A percentile compares a stretch with the other conserved stretches of the same genome.
These are phyloP conservation scores for Fraxinus paxiana DNA, from an alignment of 305 asterid genomes.

Conservation along the genomic window DNA sequence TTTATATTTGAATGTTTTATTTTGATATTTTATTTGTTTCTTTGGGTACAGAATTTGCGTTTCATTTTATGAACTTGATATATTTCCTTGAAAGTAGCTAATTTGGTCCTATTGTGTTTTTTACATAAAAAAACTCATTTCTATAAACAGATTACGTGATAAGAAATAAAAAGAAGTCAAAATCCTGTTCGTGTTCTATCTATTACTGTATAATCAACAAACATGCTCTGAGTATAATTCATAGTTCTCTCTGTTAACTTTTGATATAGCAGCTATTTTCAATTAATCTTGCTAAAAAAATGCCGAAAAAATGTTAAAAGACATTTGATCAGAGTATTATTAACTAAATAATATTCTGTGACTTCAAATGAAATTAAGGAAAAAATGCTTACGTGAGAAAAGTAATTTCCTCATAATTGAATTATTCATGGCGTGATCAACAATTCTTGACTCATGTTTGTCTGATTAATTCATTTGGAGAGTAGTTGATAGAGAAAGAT, in stretches of 20 bases:
- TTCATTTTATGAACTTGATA: background rate
- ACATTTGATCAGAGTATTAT: background rate
- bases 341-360: background rate
- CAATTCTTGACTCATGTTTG: background rate
- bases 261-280: background rate
- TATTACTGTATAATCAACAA: background rate
- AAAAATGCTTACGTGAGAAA: background rate
- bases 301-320: background rate
- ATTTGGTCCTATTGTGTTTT: background rate
- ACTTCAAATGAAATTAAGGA: background rate
- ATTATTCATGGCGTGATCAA: background rate
- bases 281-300: background rate
- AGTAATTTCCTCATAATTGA: background rate
- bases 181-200: background rate
- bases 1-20: background rate
- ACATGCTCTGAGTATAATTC: background rate
- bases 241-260: background rate
- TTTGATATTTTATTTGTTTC: background rate
- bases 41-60: background rate
- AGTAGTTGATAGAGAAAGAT: constrained; percentile 75
- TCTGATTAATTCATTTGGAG: background rate
- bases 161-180: background rate
- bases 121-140: background rate
- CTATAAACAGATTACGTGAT: background rate
- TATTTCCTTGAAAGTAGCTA: background rate